Base-by-base conservation (phyloP, 257 asterid species). In the Sherardia arvensis region DNA sequence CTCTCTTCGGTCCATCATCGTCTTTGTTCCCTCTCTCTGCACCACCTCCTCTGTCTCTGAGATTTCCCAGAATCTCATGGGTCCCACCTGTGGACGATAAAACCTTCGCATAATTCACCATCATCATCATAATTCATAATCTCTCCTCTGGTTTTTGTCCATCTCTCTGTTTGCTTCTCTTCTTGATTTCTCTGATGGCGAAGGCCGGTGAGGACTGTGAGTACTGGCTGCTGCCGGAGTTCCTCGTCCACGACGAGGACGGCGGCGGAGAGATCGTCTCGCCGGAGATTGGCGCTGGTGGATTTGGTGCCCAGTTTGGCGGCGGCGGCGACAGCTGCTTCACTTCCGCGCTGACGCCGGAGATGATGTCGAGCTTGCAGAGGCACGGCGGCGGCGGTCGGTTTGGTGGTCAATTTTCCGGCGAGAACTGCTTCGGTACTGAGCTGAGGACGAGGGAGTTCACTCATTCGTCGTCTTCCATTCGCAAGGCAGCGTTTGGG, bases 361-460 rank as follows among this genome's bases (percentile, higher is more conserved):
- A 79, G 91, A 69, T 91, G 96, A 0, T 91, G 85, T 1, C 0
- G 23, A 48, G 23, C 54, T 21, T 17, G 95, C 80, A 64, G 78
- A 90, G 0, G 97, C 84, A 67, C 81, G 91, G 51, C 7, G 43
- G 2, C 9, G 21, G 1, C 1, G 51, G 51, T 43, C 51, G 20
- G 4, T 43, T 14, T 43, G 21, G 21, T 43, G n/a, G 1, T 43
- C 51, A 10, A 2, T 43, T 15, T 43, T n/a, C 1, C 62, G 97
- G 86, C 32, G 95, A 88, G 18, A 96, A 88, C 20, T 95, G 84
- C 6, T 81, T 57, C 22, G n/a, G 82, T 33, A 40, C 81, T 43
- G 88, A 77, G 63, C 68, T 87, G 36, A n/a, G n/a, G n/a, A 69
- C 89, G 15, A 77, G 77, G 10, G 73, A 74, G 61, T 32, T 82